These are phyloP conservation scores for Dendrocalamus sinicus DNA, from an alignment of 176 grass and related monocot genomes.

Conservation along the genomic window DNA sequence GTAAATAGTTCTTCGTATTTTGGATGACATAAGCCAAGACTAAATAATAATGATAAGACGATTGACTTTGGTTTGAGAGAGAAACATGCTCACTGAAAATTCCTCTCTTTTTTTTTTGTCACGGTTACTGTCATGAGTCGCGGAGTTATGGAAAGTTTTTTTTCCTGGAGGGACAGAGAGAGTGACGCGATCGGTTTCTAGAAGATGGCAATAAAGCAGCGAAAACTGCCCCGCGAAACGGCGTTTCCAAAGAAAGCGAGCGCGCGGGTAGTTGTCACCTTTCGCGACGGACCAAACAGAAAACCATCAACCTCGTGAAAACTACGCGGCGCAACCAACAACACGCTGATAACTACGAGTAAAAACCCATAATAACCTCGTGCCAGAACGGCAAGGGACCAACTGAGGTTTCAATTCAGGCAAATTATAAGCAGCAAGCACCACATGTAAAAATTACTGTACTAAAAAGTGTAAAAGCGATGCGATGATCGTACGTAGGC, in stretches of 20 bases:
- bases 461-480: not conserved
- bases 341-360: not conserved
- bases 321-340: not conserved
- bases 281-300: constrained; percentile 7
- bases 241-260: not conserved
- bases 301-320: constrained; percentile 1
- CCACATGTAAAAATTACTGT: not conserved
- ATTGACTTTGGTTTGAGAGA: not conserved
- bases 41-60: not conserved
- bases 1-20: not conserved
- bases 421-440: not conserved
- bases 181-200: constrained; percentile 15
- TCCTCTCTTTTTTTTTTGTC: not conserved
- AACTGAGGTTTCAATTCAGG: not conserved
- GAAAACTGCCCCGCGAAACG: constrained; percentile 8
- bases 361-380: not conserved
- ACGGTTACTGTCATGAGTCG: not conserved
- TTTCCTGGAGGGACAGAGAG: not conserved
- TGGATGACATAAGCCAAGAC: not conserved
- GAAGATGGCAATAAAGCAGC: constrained; percentile 43
- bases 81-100: not conserved
- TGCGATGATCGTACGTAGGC: not conserved
- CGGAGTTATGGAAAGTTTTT: not conserved
- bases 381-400: not conserved
- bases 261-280: not conserved